Base-by-base conservation (phyloP, 148 eudicot genomes). In the Diospyros kaki region DNA sequence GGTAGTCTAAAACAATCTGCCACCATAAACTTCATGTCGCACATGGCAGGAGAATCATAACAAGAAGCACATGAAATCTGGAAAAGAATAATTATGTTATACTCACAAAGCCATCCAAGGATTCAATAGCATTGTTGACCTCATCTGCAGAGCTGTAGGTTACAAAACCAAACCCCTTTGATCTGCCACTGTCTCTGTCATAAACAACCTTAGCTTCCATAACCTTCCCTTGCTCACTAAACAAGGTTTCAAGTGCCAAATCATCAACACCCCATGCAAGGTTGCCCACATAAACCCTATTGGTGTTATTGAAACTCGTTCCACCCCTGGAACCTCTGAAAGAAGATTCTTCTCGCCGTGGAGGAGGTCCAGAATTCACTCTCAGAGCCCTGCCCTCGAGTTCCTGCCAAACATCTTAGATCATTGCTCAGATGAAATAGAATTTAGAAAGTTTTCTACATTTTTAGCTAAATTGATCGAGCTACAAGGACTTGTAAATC, bases 91-190 rank as follows among this genome's bases (percentile, higher is more conserved):
- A 71, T 13, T 68, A 78, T 48, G 8, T 28, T 64, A 66, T 38
- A 83, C 93, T 91, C 83, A 95, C 99, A 80, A 58, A 76, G 14
- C 98, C 99, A 74, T 95, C 89, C 83, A 95, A 83, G 52, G 88
- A 79, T 63, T 90, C 88, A 69, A 95, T 87, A 3, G 99, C 99
- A 46, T 59, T 88, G 82, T 84, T 84, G 79, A 93, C 98, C 87
- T 95, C 97, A 18, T 86, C 84, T 17, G 94, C 79, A 6, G 94
- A 83, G 56, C 87, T 78, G 72, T 76, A 93, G 17, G 98, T 93
- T 3, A 95, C 99, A 66, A 95, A 95, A 42, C 99, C 99, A 69
- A 95, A 95, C 43, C 99, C 99, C 87, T 91, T 89, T 61, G 99
- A 95, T 75, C 94, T 90, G 40, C 99, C 98, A 56, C 87, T 93